Percentiles rank a stretch among this genome's conserved stretches.
Evolutionary conservation across 805 yeast species (phyloP).

Genomic region (Zygoascus flipseniorum): DNA sequence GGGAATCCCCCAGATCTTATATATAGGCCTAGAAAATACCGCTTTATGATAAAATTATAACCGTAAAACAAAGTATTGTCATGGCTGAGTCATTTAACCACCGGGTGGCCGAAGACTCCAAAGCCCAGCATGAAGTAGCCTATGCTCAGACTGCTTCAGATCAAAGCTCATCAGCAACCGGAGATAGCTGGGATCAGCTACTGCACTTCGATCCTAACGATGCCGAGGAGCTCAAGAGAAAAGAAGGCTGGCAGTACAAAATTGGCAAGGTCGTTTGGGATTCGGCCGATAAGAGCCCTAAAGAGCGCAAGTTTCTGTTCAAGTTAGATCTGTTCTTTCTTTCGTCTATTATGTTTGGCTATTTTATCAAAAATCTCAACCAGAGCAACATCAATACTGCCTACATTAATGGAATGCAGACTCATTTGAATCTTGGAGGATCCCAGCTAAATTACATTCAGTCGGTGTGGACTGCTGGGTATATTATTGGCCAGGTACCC

Average conservation of each 20-base stretch:
- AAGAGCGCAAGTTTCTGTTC: conserved; percentile 29
- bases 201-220: not conserved
- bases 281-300: conserved; percentile 27
- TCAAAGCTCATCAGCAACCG: not conserved
- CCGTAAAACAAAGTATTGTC: too few relatives aligned
- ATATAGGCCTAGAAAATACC: too few relatives aligned
- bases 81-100: too few relatives aligned
- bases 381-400: conserved; percentile 41
- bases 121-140: not conserved
- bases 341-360: conserved; percentile 37
- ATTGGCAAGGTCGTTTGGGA: conserved; percentile 20
- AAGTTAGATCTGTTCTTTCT: conserved; percentile 35
- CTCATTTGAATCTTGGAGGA: conserved; percentile 48
- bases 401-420: conserved; percentile 55
- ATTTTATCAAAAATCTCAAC: conserved; percentile 40
- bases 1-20: too few relatives aligned
- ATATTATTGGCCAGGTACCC: conserved; percentile 56
- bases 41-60: too few relatives aligned
- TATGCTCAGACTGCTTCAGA: not conserved
- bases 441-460: conserved; percentile 48
- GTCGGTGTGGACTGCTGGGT: conserved; percentile 56
- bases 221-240: not conserved
- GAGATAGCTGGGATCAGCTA: not conserved
- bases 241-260: conserved; percentile 9
- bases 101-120: not conserved